Evolutionary conservation across 2,329 filamentous ascomycete species (phyloP), one percentile per base, ranked within the genome.

Genomic region (Claviceps sp.): DNA sequence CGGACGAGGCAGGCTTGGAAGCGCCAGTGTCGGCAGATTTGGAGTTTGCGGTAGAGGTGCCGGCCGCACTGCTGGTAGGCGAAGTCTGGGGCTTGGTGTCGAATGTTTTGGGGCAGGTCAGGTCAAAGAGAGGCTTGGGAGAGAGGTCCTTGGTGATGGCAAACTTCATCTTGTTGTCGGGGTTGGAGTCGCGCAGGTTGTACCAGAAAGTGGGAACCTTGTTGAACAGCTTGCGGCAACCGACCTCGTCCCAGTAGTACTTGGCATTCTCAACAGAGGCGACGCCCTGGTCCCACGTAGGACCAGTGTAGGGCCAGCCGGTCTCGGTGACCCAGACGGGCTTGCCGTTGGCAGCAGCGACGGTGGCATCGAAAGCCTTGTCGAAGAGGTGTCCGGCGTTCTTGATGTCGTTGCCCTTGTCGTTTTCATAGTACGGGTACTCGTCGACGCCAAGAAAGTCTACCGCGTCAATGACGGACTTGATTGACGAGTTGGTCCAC

Each of bases 401-500:
- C 52, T 75, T 70, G 60, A 84, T 81, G 60, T 60, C 55, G 68
- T 80, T 80, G 63, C 68, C 67, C 65, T 76, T 72, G 60, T 65
- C 72, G 61, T 68, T 72, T 69, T 85, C 76, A 68, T 79, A 85
- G 72, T 82, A 84, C 34, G 81, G 80, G 64, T 83, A 84, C 61
- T 79, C 79, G 57, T 85, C 79, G 41, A 81, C 75, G 48, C 81
- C 81, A 53, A 85, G 63, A 65, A 77, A 85, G 70, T 86, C 82
- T 55, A 77, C 72, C 51, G 78, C 80, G 54, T 77, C 70, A 56
- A 84, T 73, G 54, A 85, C 80, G 51, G 69, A 66, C 59, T 73
- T 73, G 70, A 83, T 84, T 61, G 73, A 74, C 53, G 64, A 55
- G 66, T 85, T 77, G 47, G 75, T 71, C 78, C 78, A 82, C 47